These are phyloP conservation scores for Beverwykella pulmonaria DNA, from an alignment of 495 filamentous ascomycete genomes.

Conservation along the genomic window DNA sequence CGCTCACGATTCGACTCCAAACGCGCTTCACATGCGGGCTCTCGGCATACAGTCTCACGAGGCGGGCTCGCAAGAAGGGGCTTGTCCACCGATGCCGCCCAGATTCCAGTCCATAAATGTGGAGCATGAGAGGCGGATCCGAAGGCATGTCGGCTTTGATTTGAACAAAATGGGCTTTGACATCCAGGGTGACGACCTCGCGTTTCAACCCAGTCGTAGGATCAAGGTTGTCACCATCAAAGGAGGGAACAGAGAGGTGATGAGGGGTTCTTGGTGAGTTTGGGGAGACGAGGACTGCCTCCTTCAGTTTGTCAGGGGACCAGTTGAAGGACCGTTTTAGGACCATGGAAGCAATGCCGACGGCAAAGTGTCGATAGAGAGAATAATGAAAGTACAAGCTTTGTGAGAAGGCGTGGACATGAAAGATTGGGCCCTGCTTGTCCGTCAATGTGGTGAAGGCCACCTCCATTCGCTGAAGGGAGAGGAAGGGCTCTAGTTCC, in stretches of 20 bases:
- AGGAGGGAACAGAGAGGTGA: slow-evolving; percentile 31
- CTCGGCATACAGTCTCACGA: slow-evolving; percentile 82
- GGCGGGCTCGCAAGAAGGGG: slow-evolving; percentile 73
- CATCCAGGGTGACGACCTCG: slow-evolving; percentile 79
- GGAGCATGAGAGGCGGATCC: slow-evolving; percentile 88
- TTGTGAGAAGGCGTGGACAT: slow-evolving; percentile 78
- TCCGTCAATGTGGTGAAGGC: slow-evolving; percentile 83
- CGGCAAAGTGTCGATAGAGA: slow-evolving; percentile 89
- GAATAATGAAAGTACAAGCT: slow-evolving; percentile 86
- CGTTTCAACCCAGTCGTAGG: slow-evolving; percentile 17
- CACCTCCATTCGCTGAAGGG: slow-evolving; percentile 83
- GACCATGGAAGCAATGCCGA: slow-evolving; percentile 77
- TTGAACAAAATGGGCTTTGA: slow-evolving; percentile 77
- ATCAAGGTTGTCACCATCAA: slow-evolving; percentile 36
- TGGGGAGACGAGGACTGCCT: not conserved
- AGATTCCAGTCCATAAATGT: slow-evolving; percentile 76
- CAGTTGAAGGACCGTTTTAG: slow-evolving; percentile 68
- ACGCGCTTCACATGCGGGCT: slow-evolving; percentile 76
- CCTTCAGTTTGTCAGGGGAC: slow-evolving; percentile 10
- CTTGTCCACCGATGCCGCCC: slow-evolving; percentile 83
- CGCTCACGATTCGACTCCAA: slow-evolving; percentile 82
- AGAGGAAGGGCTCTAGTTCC: slow-evolving; percentile 83
- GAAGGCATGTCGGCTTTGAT: slow-evolving; percentile 84
- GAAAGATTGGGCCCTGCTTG: slow-evolving; percentile 79
- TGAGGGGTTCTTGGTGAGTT: not conserved